Evolutionary conservation across 2,329 filamentous ascomycete species (phyloP), one percentile per base, ranked within the genome.

Genomic region (Pestalotiopsis sp.): DNA sequence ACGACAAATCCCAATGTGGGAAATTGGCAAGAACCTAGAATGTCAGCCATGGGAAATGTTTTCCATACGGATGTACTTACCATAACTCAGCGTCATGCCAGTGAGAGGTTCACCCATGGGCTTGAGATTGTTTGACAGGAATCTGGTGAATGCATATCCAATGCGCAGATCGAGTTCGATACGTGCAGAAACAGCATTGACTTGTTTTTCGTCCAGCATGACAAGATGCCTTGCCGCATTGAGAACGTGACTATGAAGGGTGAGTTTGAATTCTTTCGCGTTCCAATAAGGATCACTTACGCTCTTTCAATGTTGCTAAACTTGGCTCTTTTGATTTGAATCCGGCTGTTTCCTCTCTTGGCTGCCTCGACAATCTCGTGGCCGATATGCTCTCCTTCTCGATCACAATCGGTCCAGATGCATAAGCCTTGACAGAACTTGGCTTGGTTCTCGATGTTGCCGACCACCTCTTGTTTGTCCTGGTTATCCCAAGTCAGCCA

Each of bases 361-460:
- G 96, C 96, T 69, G 95, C 91, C 66, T 92, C 88, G 59, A 94
- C 91, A 70, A 99, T 95, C 79, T 99, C 95, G 52, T 92, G 87
- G 6, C 96, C 96, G 73, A 99, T 99, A 77, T 98, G 93, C 79
- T 99, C 96, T 45, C 96, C 96, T 85, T 99, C 96, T 67, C 95
- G 90, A 84, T 99, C 96, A 81, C 96, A 98, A 86, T 99, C 96
- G 0, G 96, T 99, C 96, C 96, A 99, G 74, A 99, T 98, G 80
- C 97, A 95, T 39, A 99, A 85, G 13, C 91, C 89, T 67, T 86
- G 88, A n/a, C 90, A 87, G 77, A 88, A 87, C 70, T 87, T 87
- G 20, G 96, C 95, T 79, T 97, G 91, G 1, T 87, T 83, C 73
- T 91, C 89, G 75, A 99, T 96, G 77, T 99, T 99, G 39, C 90